Conservation (phyloP, 192 early-diverging fungal genomes). For the Endogone sp. region DNA sequence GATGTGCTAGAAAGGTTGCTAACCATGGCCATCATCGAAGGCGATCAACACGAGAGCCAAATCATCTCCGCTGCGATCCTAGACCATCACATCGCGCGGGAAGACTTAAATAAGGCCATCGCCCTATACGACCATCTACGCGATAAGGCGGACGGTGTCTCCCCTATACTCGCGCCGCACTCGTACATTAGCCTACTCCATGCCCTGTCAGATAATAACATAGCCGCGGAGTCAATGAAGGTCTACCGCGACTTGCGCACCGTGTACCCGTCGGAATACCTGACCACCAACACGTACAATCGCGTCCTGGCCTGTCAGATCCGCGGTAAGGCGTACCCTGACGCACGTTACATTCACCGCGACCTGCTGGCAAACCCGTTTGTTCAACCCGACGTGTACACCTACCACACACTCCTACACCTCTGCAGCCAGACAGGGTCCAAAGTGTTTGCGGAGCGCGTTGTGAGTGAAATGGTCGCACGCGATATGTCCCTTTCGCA, state of each 20-base stretch:
- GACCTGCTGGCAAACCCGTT: background rate
- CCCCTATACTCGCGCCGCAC: conserved; percentile 2
- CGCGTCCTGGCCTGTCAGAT: background rate
- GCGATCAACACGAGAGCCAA: background rate
- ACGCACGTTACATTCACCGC: background rate
- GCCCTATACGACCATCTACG: background rate
- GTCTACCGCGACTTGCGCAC: background rate
- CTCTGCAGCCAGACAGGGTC: conserved; percentile 18
- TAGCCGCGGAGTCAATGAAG: background rate
- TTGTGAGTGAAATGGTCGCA: background rate
- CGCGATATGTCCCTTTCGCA: conserved; percentile 5
- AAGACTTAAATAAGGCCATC: background rate
- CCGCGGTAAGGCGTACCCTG: background rate
- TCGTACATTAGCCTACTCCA: conserved; percentile 3
- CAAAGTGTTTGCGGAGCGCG: background rate
- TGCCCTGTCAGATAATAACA: conserved; percentile 2
- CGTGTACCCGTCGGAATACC: background rate
- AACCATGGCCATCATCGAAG: background rate
- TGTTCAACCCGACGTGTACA: background rate
- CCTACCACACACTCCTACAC: background rate
- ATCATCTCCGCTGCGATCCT: background rate
- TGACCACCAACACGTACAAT: background rate
- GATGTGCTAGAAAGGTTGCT: background rate
- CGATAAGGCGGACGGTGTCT: background rate
- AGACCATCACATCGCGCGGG: background rate